Conservation (phyloP, 1,284 basidiomycete species). For the Trametes polyzona region DNA sequence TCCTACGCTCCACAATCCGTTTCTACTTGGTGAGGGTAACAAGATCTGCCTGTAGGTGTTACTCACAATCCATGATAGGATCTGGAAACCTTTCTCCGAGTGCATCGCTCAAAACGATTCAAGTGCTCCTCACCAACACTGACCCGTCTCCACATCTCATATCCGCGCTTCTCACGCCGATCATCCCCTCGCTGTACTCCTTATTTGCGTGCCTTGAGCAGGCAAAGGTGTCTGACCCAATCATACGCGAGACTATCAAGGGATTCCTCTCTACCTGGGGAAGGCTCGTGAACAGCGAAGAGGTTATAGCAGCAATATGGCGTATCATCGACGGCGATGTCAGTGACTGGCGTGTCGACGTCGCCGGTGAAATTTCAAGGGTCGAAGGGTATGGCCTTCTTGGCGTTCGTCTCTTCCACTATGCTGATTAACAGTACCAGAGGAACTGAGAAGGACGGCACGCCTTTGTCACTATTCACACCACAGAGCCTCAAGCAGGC, state of each 20-base stretch:
- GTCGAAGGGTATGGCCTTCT: constrained; percentile 42
- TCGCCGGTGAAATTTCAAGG: constrained; percentile 53
- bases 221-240: constrained; percentile 62
- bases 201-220: constrained; percentile 59
- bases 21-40: constrained; percentile 35
- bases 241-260: constrained; percentile 57
- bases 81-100: constrained; percentile 34
- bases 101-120: constrained; percentile 50
- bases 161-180: constrained; percentile 66
- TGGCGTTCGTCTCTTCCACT: too few species aligned
- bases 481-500: constrained; percentile 49
- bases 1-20: constrained; percentile 48
- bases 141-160: constrained; percentile 78
- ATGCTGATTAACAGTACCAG: background rate
- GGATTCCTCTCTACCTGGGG: constrained; percentile 77
- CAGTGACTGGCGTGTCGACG: constrained; percentile 58
- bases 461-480: constrained; percentile 50
- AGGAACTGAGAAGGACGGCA: constrained; percentile 28
- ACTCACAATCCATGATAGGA: background rate
- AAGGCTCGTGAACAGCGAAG: constrained; percentile 55
- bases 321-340: constrained; percentile 57
- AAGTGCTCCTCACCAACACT: constrained; percentile 68
- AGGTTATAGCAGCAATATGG: constrained; percentile 66
- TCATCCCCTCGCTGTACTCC: constrained; percentile 69
- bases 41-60: too few species aligned